Conservation (phyloP, 2,329 filamentous ascomycete genomes). For the Aspergillus ustus region DNA sequence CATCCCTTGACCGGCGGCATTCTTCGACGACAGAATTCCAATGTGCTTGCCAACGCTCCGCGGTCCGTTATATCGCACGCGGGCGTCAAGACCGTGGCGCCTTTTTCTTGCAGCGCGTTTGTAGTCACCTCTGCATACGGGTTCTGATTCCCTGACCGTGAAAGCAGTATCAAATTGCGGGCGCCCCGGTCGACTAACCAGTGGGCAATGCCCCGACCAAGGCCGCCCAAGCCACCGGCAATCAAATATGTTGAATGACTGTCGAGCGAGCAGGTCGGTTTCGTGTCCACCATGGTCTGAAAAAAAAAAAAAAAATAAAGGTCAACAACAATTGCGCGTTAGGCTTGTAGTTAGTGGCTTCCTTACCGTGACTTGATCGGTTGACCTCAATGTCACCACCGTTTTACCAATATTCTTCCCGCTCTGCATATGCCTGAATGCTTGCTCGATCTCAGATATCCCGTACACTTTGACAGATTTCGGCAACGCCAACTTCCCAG, state of each 20-base stretch:
- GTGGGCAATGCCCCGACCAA: constrained; percentile 9
- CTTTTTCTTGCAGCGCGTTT: neutral
- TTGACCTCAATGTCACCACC: neutral
- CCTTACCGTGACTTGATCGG: constrained; percentile 1
- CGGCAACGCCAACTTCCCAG: neutral
- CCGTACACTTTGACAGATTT: neutral
- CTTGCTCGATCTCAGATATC: neutral
- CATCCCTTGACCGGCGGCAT: constrained; percentile 32
- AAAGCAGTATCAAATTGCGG: constrained; percentile 15
- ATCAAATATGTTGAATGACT: constrained; percentile 16
- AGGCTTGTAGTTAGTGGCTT: neutral
- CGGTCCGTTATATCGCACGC: constrained; percentile 11
- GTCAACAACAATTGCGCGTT: too few species aligned
- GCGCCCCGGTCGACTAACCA: constrained; percentile 18
- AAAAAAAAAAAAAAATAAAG: too few species aligned
- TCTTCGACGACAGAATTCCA: neutral
- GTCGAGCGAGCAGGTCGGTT: neutral
- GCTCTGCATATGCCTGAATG: constrained; percentile 2
- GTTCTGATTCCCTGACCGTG: constrained; percentile 11
- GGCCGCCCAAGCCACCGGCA: constrained; percentile 18
- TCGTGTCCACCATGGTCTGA: neutral
- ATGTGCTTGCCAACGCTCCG: constrained; percentile 5
- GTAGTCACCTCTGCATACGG: neutral
- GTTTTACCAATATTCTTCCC: constrained; percentile 7
- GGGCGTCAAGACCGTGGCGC: neutral